Conservation (phyloP, 164 flowering plant genomes). For the Pachysandra terminalis region DNA sequence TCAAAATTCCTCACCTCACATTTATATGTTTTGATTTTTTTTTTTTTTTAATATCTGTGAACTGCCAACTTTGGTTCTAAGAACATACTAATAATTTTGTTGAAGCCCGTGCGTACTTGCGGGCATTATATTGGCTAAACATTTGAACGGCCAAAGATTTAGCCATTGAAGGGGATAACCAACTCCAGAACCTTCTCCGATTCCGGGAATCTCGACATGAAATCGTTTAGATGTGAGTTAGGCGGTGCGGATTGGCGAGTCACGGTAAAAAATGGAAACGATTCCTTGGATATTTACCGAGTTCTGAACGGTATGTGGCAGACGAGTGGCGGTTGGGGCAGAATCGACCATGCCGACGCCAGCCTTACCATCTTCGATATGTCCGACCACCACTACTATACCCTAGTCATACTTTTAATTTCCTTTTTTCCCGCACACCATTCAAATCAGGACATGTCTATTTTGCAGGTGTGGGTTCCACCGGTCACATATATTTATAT, state of each 20-base stretch:
- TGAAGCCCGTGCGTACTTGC: too few species aligned
- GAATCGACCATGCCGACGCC: constrained; percentile 76
- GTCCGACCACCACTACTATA: constrained; percentile 90
- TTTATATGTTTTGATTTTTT: too few species aligned
- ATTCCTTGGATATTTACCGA: constrained; percentile 75
- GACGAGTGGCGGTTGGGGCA: constrained; percentile 94
- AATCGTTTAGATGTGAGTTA: constrained; percentile 26
- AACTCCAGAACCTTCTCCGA: neutral
- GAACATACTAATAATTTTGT: too few species aligned
- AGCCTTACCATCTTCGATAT: constrained; percentile 92
- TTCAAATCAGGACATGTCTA: neutral
- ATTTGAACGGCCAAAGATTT: too few species aligned
- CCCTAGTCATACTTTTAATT: constrained; percentile 1
- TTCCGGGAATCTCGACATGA: constrained; percentile 9
- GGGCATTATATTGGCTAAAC: too few species aligned
- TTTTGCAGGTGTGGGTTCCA: neutral
- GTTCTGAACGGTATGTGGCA: constrained; percentile 97
- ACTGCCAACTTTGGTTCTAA: too few species aligned
- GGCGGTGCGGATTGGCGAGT: constrained; percentile 24
- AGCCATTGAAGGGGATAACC: too few species aligned
- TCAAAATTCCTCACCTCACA: too few species aligned
- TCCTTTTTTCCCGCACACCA: neutral
- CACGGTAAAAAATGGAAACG: constrained; percentile 61
- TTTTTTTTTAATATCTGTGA: too few species aligned
- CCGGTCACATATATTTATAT: too few species aligned